Percentiles rank a stretch among this genome's conserved stretches.
Conservation (phyloP, 2,329 filamentous ascomycete species). For the Pseudogymnoascus sp. region DNA sequence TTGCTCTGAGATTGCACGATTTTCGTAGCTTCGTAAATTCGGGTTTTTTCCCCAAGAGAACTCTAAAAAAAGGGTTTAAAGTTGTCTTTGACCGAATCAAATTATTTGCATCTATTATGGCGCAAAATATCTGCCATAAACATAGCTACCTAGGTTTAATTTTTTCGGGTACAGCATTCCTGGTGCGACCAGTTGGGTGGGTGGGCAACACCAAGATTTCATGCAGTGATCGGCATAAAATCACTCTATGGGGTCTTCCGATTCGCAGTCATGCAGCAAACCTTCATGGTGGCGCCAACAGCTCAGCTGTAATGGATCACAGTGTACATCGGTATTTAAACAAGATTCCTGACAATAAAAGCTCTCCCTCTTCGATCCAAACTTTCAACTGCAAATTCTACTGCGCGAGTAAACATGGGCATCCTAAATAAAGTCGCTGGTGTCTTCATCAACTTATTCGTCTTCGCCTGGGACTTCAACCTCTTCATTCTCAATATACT, state of each 20-base stretch:
- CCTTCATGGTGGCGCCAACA: slow-evolving; percentile 4
- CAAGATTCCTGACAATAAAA: neutral
- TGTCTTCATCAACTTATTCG: slow-evolving; percentile 29
- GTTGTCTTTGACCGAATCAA: neutral
- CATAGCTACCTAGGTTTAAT: neutral
- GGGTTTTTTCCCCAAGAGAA: neutral
- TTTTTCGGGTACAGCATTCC: neutral
- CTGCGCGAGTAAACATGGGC: neutral
- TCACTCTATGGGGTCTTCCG: neutral
- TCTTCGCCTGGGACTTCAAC: slow-evolving; percentile 33
- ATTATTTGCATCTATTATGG: neutral
- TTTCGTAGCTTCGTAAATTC: neutral
- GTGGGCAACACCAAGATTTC: neutral
- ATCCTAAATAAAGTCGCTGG: slow-evolving; percentile 3
- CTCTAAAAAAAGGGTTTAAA: neutral
- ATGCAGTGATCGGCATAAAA: neutral
- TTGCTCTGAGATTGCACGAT: neutral
- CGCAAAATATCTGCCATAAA: neutral
- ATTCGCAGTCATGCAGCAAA: neutral
- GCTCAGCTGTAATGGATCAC: neutral
- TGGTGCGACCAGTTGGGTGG: neutral
- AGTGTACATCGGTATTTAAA: neutral
- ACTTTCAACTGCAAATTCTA: neutral
- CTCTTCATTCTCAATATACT: slow-evolving; percentile 33
- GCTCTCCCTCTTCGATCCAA: neutral